phyloP scores from a whole-genome alignment of 495 filamentous ascomycete genomes.

The Aspergillus heteromorphus region DNA sequence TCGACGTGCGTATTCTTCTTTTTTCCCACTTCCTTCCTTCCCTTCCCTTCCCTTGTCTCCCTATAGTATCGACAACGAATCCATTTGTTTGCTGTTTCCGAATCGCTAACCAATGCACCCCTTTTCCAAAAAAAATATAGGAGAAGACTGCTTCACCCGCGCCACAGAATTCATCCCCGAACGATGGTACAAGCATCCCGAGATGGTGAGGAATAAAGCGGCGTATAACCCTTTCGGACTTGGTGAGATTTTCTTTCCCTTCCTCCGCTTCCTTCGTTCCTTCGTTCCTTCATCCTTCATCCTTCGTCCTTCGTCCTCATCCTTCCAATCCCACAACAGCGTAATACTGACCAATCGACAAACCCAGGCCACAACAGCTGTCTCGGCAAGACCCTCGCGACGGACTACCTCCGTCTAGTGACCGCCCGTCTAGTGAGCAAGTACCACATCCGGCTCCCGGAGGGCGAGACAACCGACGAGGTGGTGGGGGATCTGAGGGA shows the following conservation, averaged over 20 bases:
- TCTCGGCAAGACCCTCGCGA: constrained; percentile 46
- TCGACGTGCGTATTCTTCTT: constrained; percentile 22
- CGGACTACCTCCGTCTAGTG: constrained; percentile 44
- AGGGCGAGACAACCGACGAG: constrained; percentile 32
- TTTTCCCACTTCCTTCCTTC: too few species aligned
- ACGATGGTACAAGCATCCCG: constrained; percentile 44
- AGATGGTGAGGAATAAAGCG: constrained; percentile 42
- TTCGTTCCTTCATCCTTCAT: too few species aligned
- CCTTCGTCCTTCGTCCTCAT: background rate
- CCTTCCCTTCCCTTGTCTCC: too few species aligned
- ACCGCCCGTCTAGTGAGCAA: constrained; percentile 34
- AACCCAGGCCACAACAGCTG: too few species aligned
- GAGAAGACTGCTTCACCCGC: constrained; percentile 28
- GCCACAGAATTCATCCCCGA: constrained; percentile 48
- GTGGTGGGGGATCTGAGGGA: constrained; percentile 34
- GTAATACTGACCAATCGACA: too few species aligned
- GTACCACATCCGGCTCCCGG: constrained; percentile 40
- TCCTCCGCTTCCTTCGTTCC: constrained; percentile 7
- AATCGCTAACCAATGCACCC: too few species aligned
- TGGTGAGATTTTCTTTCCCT: constrained; percentile 18
- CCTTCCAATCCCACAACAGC: too few species aligned
- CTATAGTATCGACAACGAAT: too few species aligned
- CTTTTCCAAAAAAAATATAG: constrained; percentile 12
- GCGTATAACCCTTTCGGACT: constrained; percentile 49
- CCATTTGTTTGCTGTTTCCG: constrained; percentile 10